Conservation (phyloP, 345 rosid genomes). For the Citrus hindsii region DNA sequence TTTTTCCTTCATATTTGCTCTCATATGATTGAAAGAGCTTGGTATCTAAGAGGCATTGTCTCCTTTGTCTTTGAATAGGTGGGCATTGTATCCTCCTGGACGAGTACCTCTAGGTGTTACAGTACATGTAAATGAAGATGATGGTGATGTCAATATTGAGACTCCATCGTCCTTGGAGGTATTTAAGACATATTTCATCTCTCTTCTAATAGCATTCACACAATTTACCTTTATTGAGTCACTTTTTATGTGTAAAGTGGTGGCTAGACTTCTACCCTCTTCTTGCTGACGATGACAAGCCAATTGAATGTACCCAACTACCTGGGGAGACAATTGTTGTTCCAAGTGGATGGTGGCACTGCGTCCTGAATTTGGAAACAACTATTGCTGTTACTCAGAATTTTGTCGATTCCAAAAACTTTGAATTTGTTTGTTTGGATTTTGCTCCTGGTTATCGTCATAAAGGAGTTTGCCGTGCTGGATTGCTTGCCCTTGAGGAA, state of each 20-base stretch:
- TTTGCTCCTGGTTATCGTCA: conserved; percentile 94
- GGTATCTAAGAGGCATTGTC: conserved; percentile 7
- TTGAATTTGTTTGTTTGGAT: conserved; percentile 87
- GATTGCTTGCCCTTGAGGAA: conserved; percentile 78
- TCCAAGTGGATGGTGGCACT: conserved; percentile 99
- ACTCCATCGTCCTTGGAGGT: conserved; percentile 95
- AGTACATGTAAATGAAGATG: conserved; percentile 91
- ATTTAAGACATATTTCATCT: conserved; percentile 18
- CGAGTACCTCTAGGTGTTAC: conserved; percentile 94
- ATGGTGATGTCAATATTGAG: conserved; percentile 89
- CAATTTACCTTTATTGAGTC: conserved; percentile 8
- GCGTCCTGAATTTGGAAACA: conserved; percentile 84
- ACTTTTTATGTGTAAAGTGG: conserved; percentile 51
- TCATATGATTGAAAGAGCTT: conserved; percentile 5
- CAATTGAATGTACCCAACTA: conserved; percentile 83
- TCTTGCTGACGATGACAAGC: conserved; percentile 88
- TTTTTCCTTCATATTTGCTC: conserved; percentile 3
- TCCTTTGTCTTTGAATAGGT: conserved; percentile 44
- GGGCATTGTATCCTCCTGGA: conserved; percentile 99
- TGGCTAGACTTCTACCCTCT: conserved; percentile 95
- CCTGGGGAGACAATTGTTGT: conserved; percentile 94
- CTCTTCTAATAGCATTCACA: conserved; percentile 5
- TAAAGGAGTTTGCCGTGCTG: conserved; percentile 96
- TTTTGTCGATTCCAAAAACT: conserved; percentile 77
- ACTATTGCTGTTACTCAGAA: conserved; percentile 94